These are phyloP conservation scores for Scheffersomyces stambukii DNA, from an alignment of 1,139 yeast genomes.

Conservation along the genomic window DNA sequence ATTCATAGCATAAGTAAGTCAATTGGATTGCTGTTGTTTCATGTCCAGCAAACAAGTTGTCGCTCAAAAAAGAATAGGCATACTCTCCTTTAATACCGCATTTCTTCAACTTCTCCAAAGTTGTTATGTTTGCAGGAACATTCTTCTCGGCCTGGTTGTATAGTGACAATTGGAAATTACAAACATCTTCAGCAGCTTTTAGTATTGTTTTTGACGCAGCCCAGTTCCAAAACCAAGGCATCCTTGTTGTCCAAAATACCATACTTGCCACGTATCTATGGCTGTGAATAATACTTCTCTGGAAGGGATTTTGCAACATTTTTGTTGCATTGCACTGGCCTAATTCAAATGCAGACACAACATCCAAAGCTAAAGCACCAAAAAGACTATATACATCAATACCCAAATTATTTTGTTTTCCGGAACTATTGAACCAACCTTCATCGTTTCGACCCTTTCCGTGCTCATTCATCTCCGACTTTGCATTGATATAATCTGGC, in stretches of 20 bases:
- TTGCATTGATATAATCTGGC: conserved; percentile 34
- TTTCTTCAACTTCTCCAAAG: conserved; percentile 32
- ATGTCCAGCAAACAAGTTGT: conserved; percentile 61
- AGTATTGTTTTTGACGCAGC: conserved; percentile 42
- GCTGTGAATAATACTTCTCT: conserved; percentile 39
- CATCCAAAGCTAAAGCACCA: conserved; percentile 72
- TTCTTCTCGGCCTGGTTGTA: conserved; percentile 36
- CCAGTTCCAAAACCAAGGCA: conserved; percentile 51
- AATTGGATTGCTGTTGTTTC: conserved; percentile 71
- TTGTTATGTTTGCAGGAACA: conserved; percentile 21
- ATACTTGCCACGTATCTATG: conserved; percentile 58
- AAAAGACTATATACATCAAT: conserved; percentile 60
- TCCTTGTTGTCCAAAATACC: conserved; percentile 66
- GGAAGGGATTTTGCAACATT: conserved; percentile 32
- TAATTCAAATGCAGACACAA: conserved; percentile 57
- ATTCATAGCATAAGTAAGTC: conserved; percentile 55
- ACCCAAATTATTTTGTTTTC: conserved; percentile 22
- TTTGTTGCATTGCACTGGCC: conserved; percentile 47
- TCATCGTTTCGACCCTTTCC: conserved; percentile 29
- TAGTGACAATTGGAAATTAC: conserved; percentile 48
- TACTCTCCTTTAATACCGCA: conserved; percentile 27
- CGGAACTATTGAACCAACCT: conserved; percentile 27
- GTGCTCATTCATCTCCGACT: conserved; percentile 26
- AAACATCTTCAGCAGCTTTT: conserved; percentile 36
- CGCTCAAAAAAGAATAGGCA: conserved; percentile 40